Evolutionary conservation across 257 asterid genomes (phyloP).

Genomic region (Cynanchum wilfordii): DNA sequence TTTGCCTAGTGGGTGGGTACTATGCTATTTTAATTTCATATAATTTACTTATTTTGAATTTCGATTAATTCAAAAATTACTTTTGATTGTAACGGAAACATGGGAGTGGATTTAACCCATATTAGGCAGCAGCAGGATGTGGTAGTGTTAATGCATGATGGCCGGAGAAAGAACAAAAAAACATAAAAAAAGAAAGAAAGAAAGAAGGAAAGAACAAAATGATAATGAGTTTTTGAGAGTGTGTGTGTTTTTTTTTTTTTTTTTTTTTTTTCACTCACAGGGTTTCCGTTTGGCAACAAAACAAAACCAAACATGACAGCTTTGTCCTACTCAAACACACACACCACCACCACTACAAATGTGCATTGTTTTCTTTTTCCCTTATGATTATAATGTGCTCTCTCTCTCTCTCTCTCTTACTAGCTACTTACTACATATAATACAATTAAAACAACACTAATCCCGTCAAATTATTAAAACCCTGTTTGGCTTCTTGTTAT

Average conservation of each 20-base stretch:
- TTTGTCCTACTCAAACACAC: constrained; percentile 11
- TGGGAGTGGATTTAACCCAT: too few species aligned
- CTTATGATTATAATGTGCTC: neutral
- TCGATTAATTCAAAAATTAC: too few species aligned
- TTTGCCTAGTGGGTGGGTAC: too few species aligned
- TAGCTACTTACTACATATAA: too few species aligned
- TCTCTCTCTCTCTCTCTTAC: neutral
- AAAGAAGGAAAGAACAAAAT: neutral
- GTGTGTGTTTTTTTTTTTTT: too few species aligned
- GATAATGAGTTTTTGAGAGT: neutral
- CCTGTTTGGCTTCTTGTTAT: too few species aligned
- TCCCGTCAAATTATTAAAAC: too few species aligned
- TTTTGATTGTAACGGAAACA: too few species aligned
- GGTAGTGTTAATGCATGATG: neutral
- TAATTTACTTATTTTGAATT: too few species aligned
- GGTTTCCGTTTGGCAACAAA: constrained; percentile 8
- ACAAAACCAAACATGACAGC: constrained; percentile 5
- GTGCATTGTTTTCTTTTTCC: neutral
- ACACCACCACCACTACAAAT: neutral
- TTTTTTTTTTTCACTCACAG: neutral
- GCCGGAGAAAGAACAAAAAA: neutral
- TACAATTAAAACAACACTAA: too few species aligned
- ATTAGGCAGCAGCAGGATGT: too few species aligned
- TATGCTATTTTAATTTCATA: too few species aligned
- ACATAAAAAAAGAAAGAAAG: neutral